phyloP scores from a whole-genome alignment of 495 filamentous ascomycete species.

The Astrocystis sublimbata region DNA sequence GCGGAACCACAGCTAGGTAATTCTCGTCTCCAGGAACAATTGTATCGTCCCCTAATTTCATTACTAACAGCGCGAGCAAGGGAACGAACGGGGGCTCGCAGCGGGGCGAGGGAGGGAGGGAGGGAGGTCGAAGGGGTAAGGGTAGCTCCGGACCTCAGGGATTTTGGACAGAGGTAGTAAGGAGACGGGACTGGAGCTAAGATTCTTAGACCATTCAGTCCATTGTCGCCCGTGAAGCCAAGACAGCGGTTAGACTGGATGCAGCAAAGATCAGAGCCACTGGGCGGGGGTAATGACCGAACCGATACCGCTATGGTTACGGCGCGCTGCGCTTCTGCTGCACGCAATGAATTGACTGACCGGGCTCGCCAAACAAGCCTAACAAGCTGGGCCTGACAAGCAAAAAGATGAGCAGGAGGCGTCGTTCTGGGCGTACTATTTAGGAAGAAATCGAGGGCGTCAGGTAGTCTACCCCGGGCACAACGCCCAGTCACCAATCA shows the following conservation, averaged over 20 bases:
- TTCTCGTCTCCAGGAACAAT: too few relatives aligned
- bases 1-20: too few relatives aligned
- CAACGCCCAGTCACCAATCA: constrained; percentile 1
- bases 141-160: constrained; percentile 1
- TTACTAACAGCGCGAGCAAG: too few relatives aligned
- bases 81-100: too few relatives aligned
- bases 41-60: too few relatives aligned
- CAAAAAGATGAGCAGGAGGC: background rate
- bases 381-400: too few relatives aligned
- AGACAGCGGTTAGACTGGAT: background rate
- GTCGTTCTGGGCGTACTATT: too few relatives aligned
- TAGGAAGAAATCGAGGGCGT: too few relatives aligned
- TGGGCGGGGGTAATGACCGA: background rate
- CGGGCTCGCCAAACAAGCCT: too few relatives aligned
- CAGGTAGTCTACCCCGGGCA: background rate
- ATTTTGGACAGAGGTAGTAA: background rate
- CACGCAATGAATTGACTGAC: constrained; percentile 17
- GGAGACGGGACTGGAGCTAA: background rate
- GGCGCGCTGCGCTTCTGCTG: constrained; percentile 10
- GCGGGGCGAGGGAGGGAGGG: too few relatives aligned
- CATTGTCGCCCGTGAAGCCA: constrained; percentile 2
- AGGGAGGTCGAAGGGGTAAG: too few relatives aligned
- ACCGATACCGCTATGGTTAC: constrained; percentile 5
- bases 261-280: constrained; percentile 6
- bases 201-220: background rate